Base-by-base conservation (phyloP, 495 filamentous ascomycete genomes). In the Xylaria curta region DNA sequence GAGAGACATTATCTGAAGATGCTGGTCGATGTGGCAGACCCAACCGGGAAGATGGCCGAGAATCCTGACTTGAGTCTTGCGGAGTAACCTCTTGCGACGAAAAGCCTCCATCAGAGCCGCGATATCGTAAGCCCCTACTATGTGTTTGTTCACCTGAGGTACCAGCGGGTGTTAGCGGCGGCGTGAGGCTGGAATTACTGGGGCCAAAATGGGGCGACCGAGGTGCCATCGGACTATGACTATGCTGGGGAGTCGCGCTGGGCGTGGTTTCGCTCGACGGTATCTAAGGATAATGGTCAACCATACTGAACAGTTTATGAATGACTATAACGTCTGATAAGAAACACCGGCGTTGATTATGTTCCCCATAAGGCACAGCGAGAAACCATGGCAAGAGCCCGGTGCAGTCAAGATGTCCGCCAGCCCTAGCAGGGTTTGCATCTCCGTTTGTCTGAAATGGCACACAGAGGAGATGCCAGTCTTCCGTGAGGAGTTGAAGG, bases 121-220 rank as follows among this genome's bases (percentile, higher is more conserved):
- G 24, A 31, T 65, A 79, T 78, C 63, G 81, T 70, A 58, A 64
- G 68, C 72, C 76, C 66, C 71, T 77, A 9, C 58, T 61, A 26
- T 77, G 75, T 21, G 76, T 73, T 38, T 84, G 81, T 54, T 78
- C 79, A 7, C 73, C 74, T 15, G 78, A 81, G 53, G 93, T 93
- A 17, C 89, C 93, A 42, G 94, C 90, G 40, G 96, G 95, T 4
- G 95, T 97, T 17, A 98, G 87, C 28, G 94, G 94, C 71, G 96
- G 96, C 73, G 95, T 91, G 85, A 95, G 90, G 59, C 90, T 86
- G 61, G 90, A 85, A 31, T 83, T 81, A 66, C 75, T 82, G n/a
- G 84, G 79, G 58, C 75, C 81, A 12, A 85, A 75, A 58, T 74
- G 80, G 31, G 85, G 85, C 66, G 85, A 86, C 54, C 76, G 78